phyloP scores from a whole-genome alignment of 2,329 filamentous ascomycete species.

The Trichoderma sp. region DNA sequence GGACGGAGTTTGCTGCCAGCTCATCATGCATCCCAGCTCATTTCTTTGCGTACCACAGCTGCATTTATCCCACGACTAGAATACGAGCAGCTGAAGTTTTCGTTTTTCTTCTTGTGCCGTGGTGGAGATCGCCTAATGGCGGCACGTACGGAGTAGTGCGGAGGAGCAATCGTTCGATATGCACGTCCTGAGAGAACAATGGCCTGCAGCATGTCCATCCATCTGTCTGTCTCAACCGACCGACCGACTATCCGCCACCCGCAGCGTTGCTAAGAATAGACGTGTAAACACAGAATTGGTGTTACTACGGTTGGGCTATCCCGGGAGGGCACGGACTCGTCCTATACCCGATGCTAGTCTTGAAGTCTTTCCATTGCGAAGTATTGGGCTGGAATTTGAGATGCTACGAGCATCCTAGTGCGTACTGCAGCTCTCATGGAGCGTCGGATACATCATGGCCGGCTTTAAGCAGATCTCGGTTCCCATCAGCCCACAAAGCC shows the following conservation, averaged over 20 bases:
- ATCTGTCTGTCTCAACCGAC: neutral
- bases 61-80: neutral
- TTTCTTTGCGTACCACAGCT: conserved; percentile 1
- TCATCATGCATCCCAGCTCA: conserved; percentile 3
- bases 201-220: neutral
- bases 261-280: conserved; percentile 4
- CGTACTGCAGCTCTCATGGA: neutral
- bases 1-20: neutral
- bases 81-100: neutral
- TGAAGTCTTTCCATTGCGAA: neutral
- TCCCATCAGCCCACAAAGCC: conserved; percentile 4
- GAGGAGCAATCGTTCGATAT: conserved; percentile 13
- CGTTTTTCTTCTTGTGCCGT: neutral
- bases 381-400: neutral
- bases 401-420: neutral
- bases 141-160: neutral
- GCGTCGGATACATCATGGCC: neutral
- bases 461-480: neutral
- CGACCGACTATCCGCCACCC: neutral
- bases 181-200: neutral
- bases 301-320: neutral
- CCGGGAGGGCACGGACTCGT: neutral
- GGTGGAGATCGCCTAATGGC: neutral
- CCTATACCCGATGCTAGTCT: neutral
- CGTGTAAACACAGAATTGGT: neutral